Conservation (phyloP, 805 yeast species). For the Nakazawaea populi region DNA sequence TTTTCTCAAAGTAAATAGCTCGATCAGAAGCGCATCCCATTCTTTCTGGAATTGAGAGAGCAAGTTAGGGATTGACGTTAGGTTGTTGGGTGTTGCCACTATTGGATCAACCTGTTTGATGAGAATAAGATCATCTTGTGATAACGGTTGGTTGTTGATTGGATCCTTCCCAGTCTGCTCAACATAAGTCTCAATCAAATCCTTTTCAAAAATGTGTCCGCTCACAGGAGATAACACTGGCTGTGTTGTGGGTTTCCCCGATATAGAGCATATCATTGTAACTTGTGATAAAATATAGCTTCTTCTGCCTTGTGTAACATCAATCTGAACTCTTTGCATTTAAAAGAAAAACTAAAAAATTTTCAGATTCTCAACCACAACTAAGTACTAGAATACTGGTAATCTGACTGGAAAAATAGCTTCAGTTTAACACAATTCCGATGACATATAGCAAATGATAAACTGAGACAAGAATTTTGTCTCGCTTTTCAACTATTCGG, state of each 20-base stretch:
- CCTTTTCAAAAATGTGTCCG: slow-evolving; percentile 63
- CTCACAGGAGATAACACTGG: slow-evolving; percentile 78
- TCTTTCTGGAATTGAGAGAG: slow-evolving; percentile 76
- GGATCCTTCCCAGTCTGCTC: slow-evolving; percentile 72
- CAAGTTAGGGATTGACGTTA: slow-evolving; percentile 72
- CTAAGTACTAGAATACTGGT: no score
- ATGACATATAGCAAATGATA: no score
- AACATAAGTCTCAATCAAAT: slow-evolving; percentile 56
- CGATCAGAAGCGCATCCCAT: slow-evolving; percentile 85
- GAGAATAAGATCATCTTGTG: slow-evolving; percentile 50
- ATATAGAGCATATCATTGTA: slow-evolving; percentile 21
- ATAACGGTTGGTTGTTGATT: slow-evolving; percentile 55
- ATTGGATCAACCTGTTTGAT: slow-evolving; percentile 14
- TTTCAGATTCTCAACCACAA: no score
- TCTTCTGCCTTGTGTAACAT: not conserved
- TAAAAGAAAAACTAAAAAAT: not conserved
- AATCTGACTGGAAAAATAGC: no score
- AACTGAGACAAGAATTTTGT: no score
- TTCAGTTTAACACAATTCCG: no score
- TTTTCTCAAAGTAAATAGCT: slow-evolving; percentile 69
- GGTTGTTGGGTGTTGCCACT: slow-evolving; percentile 27
- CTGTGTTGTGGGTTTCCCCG: slow-evolving; percentile 62
- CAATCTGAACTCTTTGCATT: not conserved
- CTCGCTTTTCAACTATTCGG: no score
- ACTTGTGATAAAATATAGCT: not conserved